Conservation (phyloP, 1,284 basidiomycete species). For the Apiotrichum veenhuisii region DNA sequence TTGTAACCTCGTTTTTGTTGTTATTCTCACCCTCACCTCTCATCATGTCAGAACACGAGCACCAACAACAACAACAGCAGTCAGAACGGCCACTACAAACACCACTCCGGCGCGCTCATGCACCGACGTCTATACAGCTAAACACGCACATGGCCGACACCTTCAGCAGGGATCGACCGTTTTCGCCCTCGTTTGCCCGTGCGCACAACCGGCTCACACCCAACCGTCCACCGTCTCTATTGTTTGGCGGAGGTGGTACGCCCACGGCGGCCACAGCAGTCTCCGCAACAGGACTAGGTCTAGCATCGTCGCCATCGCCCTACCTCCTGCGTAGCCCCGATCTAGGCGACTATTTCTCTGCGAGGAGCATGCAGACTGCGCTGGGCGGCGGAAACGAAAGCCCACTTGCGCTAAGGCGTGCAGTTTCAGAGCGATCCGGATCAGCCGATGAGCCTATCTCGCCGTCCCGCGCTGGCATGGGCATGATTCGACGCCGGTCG, state of each 20-base stretch:
- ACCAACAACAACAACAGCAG: neutral
- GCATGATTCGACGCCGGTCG: neutral
- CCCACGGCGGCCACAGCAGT: neutral
- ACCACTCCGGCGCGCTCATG: neutral
- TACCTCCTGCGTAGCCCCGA: slow-evolving; percentile 1
- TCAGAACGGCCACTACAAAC: neutral
- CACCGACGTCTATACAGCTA: neutral
- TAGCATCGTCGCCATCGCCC: neutral
- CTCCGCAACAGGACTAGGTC: neutral
- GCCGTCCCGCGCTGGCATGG: neutral
- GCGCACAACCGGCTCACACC: slow-evolving; percentile 19
- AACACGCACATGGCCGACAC: neutral
- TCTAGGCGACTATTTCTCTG: neutral
- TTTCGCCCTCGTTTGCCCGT: slow-evolving; percentile 22
- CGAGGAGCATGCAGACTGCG: neutral
- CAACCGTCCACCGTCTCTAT: slow-evolving; percentile 18
- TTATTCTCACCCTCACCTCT: too few species aligned
- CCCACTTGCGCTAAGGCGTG: neutral
- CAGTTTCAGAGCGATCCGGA: neutral
- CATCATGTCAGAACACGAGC: neutral
- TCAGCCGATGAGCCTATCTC: neutral
- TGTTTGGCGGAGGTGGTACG: slow-evolving; percentile 19
- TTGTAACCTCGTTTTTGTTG: too few species aligned
- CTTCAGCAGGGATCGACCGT: slow-evolving; percentile 11
- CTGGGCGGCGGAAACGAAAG: neutral